These are phyloP conservation scores for Rhododendron vialii DNA, from an alignment of 148 eudicot species.

Conservation along the genomic window DNA sequence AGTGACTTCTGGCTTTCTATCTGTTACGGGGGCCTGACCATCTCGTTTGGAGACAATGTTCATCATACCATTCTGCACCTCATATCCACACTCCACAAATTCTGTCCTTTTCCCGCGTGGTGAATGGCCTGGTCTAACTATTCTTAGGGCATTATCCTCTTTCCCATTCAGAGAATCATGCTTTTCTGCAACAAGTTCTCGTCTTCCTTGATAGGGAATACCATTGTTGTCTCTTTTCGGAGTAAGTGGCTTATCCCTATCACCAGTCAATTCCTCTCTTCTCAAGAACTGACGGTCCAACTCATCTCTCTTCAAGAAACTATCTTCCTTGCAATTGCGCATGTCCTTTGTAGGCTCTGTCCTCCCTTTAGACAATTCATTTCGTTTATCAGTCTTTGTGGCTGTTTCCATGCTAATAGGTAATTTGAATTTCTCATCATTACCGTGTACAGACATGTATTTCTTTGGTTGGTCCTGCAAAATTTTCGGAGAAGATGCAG, in stretches of 20 bases:
- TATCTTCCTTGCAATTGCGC: conserved; percentile 19
- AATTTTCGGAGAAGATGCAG: neutral
- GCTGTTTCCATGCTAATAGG: conserved; percentile 28
- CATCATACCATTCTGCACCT: conserved; percentile 15
- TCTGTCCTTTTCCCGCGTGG: conserved; percentile 31
- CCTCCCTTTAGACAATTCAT: conserved; percentile 22
- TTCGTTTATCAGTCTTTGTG: conserved; percentile 24
- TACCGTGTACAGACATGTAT: conserved; percentile 20
- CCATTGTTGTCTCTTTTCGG: conserved; percentile 31
- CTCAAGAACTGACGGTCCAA: conserved; percentile 18
- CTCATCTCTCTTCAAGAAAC: conserved; percentile 30
- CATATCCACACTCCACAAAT: conserved; percentile 21
- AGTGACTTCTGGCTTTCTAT: conserved; percentile 27
- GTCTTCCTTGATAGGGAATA: conserved; percentile 24
- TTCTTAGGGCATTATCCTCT: conserved; percentile 24
- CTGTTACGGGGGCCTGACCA: conserved; percentile 9
- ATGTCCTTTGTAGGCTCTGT: conserved; percentile 22
- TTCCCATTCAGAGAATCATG: conserved; percentile 16
- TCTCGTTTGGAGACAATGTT: conserved; percentile 21
- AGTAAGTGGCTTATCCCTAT: conserved; percentile 25
- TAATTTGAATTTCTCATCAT: conserved; percentile 21
- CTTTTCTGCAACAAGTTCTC: conserved; percentile 17
- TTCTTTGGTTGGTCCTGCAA: conserved; percentile 37
- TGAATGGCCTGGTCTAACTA: conserved; percentile 31
- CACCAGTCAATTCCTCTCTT: conserved; percentile 22